These are phyloP conservation scores for Pseudoturritis turrita DNA, from an alignment of 345 rosid species.

Conservation along the genomic window DNA sequence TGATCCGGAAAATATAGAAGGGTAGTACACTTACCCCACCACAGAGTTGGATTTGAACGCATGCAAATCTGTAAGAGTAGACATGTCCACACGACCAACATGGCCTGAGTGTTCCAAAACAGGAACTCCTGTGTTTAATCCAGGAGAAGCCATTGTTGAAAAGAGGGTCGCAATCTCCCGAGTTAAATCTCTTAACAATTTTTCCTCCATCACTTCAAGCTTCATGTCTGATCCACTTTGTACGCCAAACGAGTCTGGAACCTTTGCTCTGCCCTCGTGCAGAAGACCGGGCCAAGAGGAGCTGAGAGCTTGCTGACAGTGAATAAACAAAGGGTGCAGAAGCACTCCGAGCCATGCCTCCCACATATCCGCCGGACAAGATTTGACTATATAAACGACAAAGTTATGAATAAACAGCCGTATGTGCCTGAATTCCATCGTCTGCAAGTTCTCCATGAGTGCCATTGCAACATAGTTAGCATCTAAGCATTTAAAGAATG, in stretches of 20 bases:
- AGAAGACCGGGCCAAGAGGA: conserved; percentile 80
- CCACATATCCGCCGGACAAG: conserved; percentile 73
- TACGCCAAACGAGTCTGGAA: conserved; percentile 61
- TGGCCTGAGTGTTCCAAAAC: conserved; percentile 70
- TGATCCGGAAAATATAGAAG: too few relatives aligned
- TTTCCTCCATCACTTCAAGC: conserved; percentile 97
- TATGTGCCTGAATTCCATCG: conserved; percentile 88
- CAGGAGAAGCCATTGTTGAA: conserved; percentile 61
- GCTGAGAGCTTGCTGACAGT: conserved; percentile 62
- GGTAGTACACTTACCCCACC: conserved; percentile 52
- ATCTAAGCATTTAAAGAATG: conserved; percentile 70
- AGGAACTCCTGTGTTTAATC: conserved; percentile 68
- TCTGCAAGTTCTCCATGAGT: conserved; percentile 79
- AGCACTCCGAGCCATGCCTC: conserved; percentile 73
- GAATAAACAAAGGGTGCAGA: conserved; percentile 57
- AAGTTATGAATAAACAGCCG: conserved; percentile 77
- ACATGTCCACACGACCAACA: conserved; percentile 48
- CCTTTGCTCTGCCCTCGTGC: conserved; percentile 76
- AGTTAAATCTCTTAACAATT: conserved; percentile 76
- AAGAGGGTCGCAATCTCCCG: conserved; percentile 79
- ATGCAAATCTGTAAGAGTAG: conserved; percentile 63
- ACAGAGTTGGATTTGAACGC: conserved; percentile 58
- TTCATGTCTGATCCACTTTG: conserved; percentile 68
- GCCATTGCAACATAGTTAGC: conserved; percentile 49
- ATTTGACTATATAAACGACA: conserved; percentile 52